A percentile compares a stretch with the other conserved stretches of the same genome.
Conservation (phyloP, 176 grass and related monocot species). For the Bothriochloa decipiens region DNA sequence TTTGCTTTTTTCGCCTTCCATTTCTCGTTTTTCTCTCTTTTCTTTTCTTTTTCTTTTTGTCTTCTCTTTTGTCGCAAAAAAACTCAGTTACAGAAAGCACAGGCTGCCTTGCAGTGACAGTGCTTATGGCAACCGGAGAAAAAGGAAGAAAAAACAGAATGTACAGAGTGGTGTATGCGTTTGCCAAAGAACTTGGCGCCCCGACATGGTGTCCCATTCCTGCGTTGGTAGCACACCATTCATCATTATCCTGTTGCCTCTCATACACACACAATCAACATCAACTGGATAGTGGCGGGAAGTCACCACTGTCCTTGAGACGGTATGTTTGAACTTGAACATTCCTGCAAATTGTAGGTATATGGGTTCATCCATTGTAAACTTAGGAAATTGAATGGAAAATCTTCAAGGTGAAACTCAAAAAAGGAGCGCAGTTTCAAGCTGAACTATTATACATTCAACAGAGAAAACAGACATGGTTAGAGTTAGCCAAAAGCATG, state of each 20-base stretch:
- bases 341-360: conserved; percentile 53
- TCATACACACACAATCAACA: conserved; percentile 13
- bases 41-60: not conserved
- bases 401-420: conserved; percentile 21
- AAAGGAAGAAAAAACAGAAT: conserved; percentile 11
- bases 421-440: not conserved
- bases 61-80: not conserved
- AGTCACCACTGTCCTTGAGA: conserved; percentile 89
- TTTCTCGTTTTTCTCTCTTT: not conserved
- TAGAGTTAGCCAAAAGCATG: not conserved
- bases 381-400: conserved; percentile 12
- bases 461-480: not conserved
- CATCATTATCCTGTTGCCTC: conserved; percentile 26
- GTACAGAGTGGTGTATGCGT: conserved; percentile 18
- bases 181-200: not conserved
- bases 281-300: conserved; percentile 81
- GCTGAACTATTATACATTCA: not conserved
- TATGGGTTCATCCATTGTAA: not conserved
- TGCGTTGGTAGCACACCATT: not conserved
- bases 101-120: not conserved
- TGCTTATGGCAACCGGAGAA: not conserved
- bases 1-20: not conserved
- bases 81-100: conserved; percentile 8
- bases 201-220: conserved; percentile 5
- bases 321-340: conserved; percentile 56